Percentiles rank a stretch among this genome's conserved stretches.
phyloP scores from a whole-genome alignment of 2,329 filamentous ascomycete species.

The Truncatella angustata region DNA sequence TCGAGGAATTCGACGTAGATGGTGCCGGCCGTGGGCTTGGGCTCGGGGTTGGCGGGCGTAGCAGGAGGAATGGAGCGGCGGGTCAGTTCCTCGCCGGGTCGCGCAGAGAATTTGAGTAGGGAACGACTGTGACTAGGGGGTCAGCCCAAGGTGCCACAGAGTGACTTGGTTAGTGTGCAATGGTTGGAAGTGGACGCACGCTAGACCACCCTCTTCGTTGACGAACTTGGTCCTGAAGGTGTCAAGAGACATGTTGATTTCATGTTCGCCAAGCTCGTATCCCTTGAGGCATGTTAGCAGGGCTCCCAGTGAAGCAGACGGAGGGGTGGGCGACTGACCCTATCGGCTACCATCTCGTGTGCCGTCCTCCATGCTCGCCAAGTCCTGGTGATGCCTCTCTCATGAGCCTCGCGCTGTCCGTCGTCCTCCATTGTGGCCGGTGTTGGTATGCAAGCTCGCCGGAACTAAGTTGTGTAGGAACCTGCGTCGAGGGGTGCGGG shows the following conservation, averaged over 20 bases:
- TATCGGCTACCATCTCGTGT: slow-evolving; percentile 89
- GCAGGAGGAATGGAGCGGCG: slow-evolving; percentile 75
- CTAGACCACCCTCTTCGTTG: slow-evolving; percentile 69
- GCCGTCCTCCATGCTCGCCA: slow-evolving; percentile 94
- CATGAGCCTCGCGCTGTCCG: slow-evolving; percentile 37
- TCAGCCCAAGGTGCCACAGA: not conserved
- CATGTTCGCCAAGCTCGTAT: slow-evolving; percentile 87
- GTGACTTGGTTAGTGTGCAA: too few relatives aligned
- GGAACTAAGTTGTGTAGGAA: too few relatives aligned
- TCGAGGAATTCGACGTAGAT: slow-evolving; percentile 91
- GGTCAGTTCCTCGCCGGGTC: slow-evolving; percentile 81
- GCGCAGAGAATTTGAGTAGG: slow-evolving; percentile 84
- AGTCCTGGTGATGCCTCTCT: slow-evolving; percentile 62
- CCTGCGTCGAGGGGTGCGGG: too few relatives aligned
- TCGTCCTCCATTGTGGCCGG: slow-evolving; percentile 41
- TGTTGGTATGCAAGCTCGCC: not conserved
- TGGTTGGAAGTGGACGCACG: slow-evolving; percentile 53
- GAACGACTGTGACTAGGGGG: slow-evolving; percentile 58
- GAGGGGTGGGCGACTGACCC: not conserved
- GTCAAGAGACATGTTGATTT: slow-evolving; percentile 83
- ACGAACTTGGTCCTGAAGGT: slow-evolving; percentile 73
- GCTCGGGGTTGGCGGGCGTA: slow-evolving; percentile 67
- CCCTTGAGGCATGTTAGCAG: slow-evolving; percentile 56
- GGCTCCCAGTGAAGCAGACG: too few relatives aligned
- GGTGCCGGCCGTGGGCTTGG: slow-evolving; percentile 73